phyloP scores from a whole-genome alignment of 495 filamentous ascomycete genomes.

The Penicillium crystallinum region DNA sequence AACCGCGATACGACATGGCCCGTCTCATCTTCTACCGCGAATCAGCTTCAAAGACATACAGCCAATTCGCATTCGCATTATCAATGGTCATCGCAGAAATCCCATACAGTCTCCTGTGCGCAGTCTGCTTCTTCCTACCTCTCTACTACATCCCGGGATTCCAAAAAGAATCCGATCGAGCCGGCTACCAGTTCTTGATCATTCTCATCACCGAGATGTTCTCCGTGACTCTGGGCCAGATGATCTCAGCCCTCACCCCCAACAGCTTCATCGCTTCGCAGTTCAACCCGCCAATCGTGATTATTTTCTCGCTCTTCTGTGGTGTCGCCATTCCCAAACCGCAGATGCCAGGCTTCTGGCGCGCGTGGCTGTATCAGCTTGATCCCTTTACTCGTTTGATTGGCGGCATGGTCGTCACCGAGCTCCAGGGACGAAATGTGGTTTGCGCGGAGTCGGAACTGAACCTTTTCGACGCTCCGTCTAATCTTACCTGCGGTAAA shows the following conservation, averaged over 20 bases:
- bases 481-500: slow-evolving; percentile 57
- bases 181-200: slow-evolving; percentile 81
- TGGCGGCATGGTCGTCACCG: slow-evolving; percentile 70
- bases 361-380: slow-evolving; percentile 73
- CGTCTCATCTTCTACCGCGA: slow-evolving; percentile 76
- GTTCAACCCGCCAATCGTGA: slow-evolving; percentile 72
- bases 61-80: slow-evolving; percentile 62
- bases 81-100: slow-evolving; percentile 71
- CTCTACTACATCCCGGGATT: slow-evolving; percentile 71
- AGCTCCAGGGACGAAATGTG: slow-evolving; percentile 61
- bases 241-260: slow-evolving; percentile 63
- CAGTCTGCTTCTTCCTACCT: slow-evolving; percentile 67
- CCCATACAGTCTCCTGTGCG: slow-evolving; percentile 70
- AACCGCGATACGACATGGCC: slow-evolving; percentile 71
- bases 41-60: slow-evolving; percentile 72
- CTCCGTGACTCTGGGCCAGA: slow-evolving; percentile 66
- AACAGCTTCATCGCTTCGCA: slow-evolving; percentile 65
- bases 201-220: slow-evolving; percentile 72
- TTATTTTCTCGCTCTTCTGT: slow-evolving; percentile 78
- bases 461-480: slow-evolving; percentile 57
- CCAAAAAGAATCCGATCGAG: slow-evolving; percentile 47
- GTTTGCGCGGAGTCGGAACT: slow-evolving; percentile 51
- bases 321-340: slow-evolving; percentile 73
- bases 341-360: slow-evolving; percentile 74
- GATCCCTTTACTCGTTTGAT: slow-evolving; percentile 83